Evolutionary conservation across 371 early-diverging fungal genomes (phyloP), one percentile per base, ranked within the genome.

Genomic region (Fennellomyces sp.): DNA sequence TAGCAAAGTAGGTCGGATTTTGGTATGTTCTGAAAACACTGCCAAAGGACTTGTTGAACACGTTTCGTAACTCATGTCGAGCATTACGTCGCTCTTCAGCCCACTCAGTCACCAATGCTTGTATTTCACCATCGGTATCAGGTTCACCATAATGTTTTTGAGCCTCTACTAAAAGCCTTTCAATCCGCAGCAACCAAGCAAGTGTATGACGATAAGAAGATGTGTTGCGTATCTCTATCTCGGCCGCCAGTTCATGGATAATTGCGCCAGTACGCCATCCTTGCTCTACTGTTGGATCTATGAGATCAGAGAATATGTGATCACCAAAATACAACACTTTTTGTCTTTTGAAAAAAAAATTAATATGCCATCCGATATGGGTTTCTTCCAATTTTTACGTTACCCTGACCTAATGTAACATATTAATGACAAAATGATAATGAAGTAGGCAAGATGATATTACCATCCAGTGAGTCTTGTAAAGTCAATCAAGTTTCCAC

Each of bases 201-300:
- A 87, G 67, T 2, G 68, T 72, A 35, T 70, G 75, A 12, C 83
- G 75, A 65, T 88, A 86, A 13, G 73, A 73, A 23, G 82, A 52
- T 17, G 73, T 75, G 31, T 83, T 82, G 15, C 81, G 64, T 4
- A 78, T 82, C 7, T 80, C 69, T 4, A 89, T 81, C 64, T 87
- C 89, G 27, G 72, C 56, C 8, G 73, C 76, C 6, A 89, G 69
- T 60, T 89, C 89, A 54, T 76, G 75, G 29, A 89, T 80, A 35
- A 89, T 89, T 0, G 86, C 88, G 5, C 88, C 89, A 17, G 88
- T 89, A n/a, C 77, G 78, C 89, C 89, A 89, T 1, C 89, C 88
- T 66, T 83, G 79, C 58, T 89, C 85, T 15, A 82, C 66, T 0
- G 84, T 78, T 4, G 89, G 86, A 51, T 86, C 88, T 28, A 81